These are phyloP conservation scores for Ascocoryne sarcoides DNA, from an alignment of 2,329 filamentous ascomycete genomes.

Conservation along the genomic window DNA sequence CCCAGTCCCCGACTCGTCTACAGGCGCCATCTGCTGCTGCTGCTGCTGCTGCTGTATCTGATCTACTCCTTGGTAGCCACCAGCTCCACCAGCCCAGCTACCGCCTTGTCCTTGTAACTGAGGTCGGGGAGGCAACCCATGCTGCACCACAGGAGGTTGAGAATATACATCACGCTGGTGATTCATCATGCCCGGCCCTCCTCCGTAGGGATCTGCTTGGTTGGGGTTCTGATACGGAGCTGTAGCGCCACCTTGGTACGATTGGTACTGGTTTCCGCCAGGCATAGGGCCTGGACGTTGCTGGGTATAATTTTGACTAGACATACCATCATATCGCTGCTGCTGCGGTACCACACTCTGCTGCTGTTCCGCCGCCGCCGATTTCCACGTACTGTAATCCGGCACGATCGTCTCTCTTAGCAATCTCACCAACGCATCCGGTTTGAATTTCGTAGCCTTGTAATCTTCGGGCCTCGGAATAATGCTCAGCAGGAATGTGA, in stretches of 20 bases:
- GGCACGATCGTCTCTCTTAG: slow-evolving; percentile 62
- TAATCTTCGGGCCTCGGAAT: slow-evolving; percentile 60
- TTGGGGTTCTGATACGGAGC: background rate
- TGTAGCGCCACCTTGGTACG: slow-evolving; percentile 6
- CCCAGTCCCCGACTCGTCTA: too few relatives aligned
- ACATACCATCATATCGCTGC: slow-evolving; percentile 24
- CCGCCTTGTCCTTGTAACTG: background rate
- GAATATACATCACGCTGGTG: slow-evolving; percentile 10
- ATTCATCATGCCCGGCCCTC: slow-evolving; percentile 3
- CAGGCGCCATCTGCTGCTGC: too few relatives aligned
- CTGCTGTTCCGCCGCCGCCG: slow-evolving; percentile 29
- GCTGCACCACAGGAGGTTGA: slow-evolving; percentile 6
- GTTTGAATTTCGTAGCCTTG: slow-evolving; percentile 58
- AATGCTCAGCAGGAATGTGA: slow-evolving; percentile 51
- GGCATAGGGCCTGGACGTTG: slow-evolving; percentile 6
- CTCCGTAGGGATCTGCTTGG: slow-evolving; percentile 3
- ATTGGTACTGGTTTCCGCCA: slow-evolving; percentile 3
- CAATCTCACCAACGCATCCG: slow-evolving; percentile 63
- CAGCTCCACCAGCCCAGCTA: background rate
- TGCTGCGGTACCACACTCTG: slow-evolving; percentile 13
- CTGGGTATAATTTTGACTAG: slow-evolving; percentile 8
- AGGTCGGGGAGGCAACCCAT: slow-evolving; percentile 10
- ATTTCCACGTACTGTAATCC: slow-evolving; percentile 47
- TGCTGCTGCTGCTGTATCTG: too few relatives aligned
- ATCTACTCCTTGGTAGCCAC: background rate